Percentiles rank a stretch among this genome's conserved stretches.
phyloP scores from a whole-genome alignment of 2,329 filamentous ascomycete genomes.

The Trichophyton simii region DNA sequence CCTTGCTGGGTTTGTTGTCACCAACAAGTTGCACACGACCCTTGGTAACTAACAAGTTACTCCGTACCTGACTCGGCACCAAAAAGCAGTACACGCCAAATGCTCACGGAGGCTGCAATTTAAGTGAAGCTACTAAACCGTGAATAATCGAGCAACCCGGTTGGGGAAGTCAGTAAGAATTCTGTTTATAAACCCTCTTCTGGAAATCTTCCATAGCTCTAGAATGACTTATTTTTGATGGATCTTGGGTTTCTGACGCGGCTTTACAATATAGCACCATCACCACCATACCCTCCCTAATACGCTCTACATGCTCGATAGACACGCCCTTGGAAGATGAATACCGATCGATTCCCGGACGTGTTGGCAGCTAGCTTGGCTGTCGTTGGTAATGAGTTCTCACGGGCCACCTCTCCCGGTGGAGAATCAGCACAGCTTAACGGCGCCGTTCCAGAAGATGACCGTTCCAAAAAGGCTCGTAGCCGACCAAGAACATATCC shows the following conservation, averaged over 20 bases:
- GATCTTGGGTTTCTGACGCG: neutral
- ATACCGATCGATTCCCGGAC: constrained; percentile 9
- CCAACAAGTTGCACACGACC: constrained; percentile 1
- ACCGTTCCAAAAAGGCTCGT: constrained; percentile 52
- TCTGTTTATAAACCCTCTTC: neutral
- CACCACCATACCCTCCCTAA: neutral
- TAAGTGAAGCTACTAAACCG: neutral
- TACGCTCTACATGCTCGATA: neutral
- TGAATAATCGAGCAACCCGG: neutral
- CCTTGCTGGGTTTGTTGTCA: neutral
- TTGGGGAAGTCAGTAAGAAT: neutral
- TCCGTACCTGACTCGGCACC: neutral
- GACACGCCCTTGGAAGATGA: neutral
- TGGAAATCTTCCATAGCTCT: neutral
- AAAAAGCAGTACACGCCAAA: neutral
- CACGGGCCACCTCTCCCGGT: constrained; percentile 75
- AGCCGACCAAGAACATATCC: constrained; percentile 73
- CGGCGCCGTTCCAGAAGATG: constrained; percentile 33
- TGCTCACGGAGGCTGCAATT: neutral
- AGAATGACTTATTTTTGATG: neutral
- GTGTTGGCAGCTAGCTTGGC: constrained; percentile 5
- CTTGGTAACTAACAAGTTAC: neutral
- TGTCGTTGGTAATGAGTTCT: constrained; percentile 44
- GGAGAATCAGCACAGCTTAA: constrained; percentile 37
- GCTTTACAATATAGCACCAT: neutral